Evolutionary conservation across 2,329 filamentous ascomycete species (phyloP), one percentile per base, ranked within the genome.

Genomic region (Aspergillus unguis): DNA sequence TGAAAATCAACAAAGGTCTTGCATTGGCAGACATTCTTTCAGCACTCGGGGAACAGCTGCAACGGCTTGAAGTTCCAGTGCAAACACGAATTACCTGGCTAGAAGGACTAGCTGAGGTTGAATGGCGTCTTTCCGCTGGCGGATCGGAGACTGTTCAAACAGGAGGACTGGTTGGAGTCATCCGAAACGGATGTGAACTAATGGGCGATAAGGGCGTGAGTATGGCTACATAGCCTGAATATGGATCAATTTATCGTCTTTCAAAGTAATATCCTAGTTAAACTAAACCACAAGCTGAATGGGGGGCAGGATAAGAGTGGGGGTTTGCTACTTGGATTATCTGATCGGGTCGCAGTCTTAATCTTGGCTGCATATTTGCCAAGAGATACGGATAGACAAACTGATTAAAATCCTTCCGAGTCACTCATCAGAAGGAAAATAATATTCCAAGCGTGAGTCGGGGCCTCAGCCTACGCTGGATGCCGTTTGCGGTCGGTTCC

Each of bases 21-120:
- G 94, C 94, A 2, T 74, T 99, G 55, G 94, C 94, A 3, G 94
- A 99, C 69, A 96, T 99, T 52, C 83, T 99, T 59, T 95, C 91
- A 0, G 84, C 90, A 0, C 70, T 97, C 37, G 84, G 87, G 0
- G 92, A 96, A 62, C 88, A 96, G 74, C 72, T 99, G 53, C 80
- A 83, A 23, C 87, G 86, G 67, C 75, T 96, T 45, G 90, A 96
- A 60, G 94, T 96, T 9, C 88, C 86, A 48, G 80, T 90, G 0
- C 87, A 92, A 68, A 92, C 91, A 8, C 88, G 94, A 78, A 87
- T 97, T 48, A 83, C 86, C 2, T 99, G 94, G 94, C 76, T 99
- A 56, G 87, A 94, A 54, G 92, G 92, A 0, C 75, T 99, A 50
- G 91, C 92, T 0, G 89, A 96, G 62, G 88, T 99, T 48, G 94